These are phyloP conservation scores for Meyerozyma smithsonii DNA, from an alignment of 1,139 yeast genomes.

Conservation along the genomic window DNA sequence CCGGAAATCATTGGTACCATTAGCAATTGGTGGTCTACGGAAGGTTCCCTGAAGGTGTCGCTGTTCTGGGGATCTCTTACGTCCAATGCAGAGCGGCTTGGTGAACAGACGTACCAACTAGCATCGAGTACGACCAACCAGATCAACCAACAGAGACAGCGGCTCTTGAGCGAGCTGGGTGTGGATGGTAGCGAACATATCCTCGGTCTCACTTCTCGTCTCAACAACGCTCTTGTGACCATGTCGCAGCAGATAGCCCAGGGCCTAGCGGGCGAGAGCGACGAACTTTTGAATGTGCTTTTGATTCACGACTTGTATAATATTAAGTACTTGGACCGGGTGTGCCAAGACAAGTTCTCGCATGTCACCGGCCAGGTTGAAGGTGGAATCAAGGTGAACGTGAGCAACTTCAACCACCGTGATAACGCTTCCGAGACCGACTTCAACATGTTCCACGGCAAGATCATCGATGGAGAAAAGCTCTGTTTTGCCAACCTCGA, in stretches of 20 bases:
- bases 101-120: constrained; percentile 41
- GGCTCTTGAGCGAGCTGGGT: constrained; percentile 20
- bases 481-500: constrained; percentile 84
- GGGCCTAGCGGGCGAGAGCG: constrained; percentile 73
- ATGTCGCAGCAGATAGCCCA: constrained; percentile 40
- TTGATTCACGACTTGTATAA: constrained; percentile 80
- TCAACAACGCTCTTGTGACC: constrained; percentile 32
- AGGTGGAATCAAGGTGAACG: constrained; percentile 68
- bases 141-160: constrained; percentile 38
- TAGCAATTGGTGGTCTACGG: constrained; percentile 76
- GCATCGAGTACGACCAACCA: constrained; percentile 43
- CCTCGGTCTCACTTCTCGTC: constrained; percentile 24
- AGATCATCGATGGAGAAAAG: constrained; percentile 81
- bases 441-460: constrained; percentile 73
- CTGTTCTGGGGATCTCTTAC: constrained; percentile 60
- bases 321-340: constrained; percentile 57
- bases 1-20: constrained; percentile 50
- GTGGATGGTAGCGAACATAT: constrained; percentile 22
- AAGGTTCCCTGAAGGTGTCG: constrained; percentile 73
- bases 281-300: constrained; percentile 39
- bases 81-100: constrained; percentile 37
- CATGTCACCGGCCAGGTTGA: constrained; percentile 90
- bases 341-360: constrained; percentile 66
- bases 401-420: constrained; percentile 50
- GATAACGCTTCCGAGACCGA: constrained; percentile 25